phyloP scores from a whole-genome alignment of 345 rosid genomes.

The Aurinia saxatilis region DNA sequence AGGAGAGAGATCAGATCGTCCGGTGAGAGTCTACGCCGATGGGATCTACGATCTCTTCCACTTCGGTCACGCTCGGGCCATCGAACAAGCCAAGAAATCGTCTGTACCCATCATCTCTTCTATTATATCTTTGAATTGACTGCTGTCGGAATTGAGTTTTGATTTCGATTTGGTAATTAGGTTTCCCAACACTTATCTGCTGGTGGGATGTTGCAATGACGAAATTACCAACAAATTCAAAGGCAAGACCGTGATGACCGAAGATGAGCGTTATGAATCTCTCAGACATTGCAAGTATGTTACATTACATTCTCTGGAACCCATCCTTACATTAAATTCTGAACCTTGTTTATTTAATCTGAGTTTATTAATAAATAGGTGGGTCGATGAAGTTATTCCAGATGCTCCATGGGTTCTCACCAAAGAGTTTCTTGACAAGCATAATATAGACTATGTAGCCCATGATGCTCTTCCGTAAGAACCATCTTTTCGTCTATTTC shows the following conservation, averaged over 20 bases:
- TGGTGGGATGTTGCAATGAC: slow-evolving; percentile 70
- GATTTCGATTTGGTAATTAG: slow-evolving; percentile 19
- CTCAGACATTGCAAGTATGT: slow-evolving; percentile 63
- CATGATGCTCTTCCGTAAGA: slow-evolving; percentile 64
- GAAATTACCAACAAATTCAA: slow-evolving; percentile 50
- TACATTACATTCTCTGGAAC: neutral
- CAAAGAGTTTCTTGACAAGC: slow-evolving; percentile 55
- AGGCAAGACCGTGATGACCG: slow-evolving; percentile 75
- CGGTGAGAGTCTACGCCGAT: slow-evolving; percentile 56
- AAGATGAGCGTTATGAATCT: slow-evolving; percentile 55
- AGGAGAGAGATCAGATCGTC: slow-evolving; percentile 18
- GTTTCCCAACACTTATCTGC: slow-evolving; percentile 55
- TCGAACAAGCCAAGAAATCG: slow-evolving; percentile 66
- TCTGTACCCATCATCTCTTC: neutral
- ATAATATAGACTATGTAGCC: slow-evolving; percentile 59
- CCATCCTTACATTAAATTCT: neutral
- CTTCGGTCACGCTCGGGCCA: slow-evolving; percentile 67
- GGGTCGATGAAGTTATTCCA: slow-evolving; percentile 75
- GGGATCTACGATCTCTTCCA: slow-evolving; percentile 66
- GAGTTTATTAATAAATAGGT: slow-evolving; percentile 27
- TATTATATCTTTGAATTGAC: neutral
- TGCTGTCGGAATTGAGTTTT: neutral
- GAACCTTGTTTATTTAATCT: neutral
- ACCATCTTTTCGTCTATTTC: neutral
- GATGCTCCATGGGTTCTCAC: slow-evolving; percentile 76